Conservation (phyloP, 768 basidiomycete species). For the Thelephora aurantiotincta region DNA sequence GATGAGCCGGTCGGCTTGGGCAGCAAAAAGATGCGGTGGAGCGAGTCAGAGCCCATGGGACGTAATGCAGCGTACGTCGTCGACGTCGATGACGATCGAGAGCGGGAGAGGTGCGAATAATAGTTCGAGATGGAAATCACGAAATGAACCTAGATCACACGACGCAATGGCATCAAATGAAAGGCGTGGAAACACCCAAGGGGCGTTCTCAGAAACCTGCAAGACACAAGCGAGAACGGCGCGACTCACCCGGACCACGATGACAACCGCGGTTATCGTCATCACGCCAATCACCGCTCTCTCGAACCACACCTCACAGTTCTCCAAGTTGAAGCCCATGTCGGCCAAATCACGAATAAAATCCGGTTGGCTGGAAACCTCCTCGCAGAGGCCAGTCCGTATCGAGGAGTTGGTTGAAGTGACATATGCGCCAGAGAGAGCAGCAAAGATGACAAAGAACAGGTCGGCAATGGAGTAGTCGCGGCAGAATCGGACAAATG, state of each 20-base stretch:
- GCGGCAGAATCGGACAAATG: constrained; percentile 66
- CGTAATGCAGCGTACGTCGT: constrained; percentile 9
- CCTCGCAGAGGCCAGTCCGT: constrained; percentile 55
- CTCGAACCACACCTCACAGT: constrained; percentile 72
- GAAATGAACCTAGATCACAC: constrained; percentile 47
- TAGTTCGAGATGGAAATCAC: constrained; percentile 58
- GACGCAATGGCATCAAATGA: neutral
- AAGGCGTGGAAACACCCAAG: neutral
- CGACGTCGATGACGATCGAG: constrained; percentile 12
- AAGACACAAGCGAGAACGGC: constrained; percentile 1
- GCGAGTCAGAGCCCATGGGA: constrained; percentile 14
- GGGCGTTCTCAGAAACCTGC: neutral
- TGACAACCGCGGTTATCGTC: constrained; percentile 42
- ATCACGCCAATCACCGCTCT: constrained; percentile 45
- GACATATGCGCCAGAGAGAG: constrained; percentile 40
- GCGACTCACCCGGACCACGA: constrained; percentile 49
- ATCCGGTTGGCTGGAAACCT: constrained; percentile 62
- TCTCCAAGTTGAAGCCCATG: constrained; percentile 62
- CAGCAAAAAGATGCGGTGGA: constrained; percentile 54
- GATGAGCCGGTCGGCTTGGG: constrained; percentile 22
- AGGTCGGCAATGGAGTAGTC: constrained; percentile 75
- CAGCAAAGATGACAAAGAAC: constrained; percentile 47
- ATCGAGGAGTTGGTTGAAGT: constrained; percentile 38
- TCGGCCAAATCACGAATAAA: constrained; percentile 56
- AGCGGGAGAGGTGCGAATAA: constrained; percentile 36